phyloP scores from a whole-genome alignment of 345 rosid genomes.

The Mangifera indica region DNA sequence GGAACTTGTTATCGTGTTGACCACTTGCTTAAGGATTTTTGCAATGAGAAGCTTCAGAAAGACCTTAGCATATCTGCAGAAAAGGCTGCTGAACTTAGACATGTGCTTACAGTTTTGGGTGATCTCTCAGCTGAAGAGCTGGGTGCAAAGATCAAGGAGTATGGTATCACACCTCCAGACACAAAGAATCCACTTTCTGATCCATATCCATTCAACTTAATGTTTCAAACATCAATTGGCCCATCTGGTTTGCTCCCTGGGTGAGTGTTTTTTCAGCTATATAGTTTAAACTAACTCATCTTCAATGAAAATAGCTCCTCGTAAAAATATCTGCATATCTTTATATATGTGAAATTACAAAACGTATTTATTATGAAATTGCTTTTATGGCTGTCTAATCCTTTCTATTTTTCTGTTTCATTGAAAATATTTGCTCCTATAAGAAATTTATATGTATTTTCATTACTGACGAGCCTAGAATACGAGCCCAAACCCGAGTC shows the following conservation, averaged over 20 bases:
- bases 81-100: conserved; percentile 81
- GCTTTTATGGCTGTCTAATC: too few relatives aligned
- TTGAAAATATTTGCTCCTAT: too few relatives aligned
- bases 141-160: conserved; percentile 79
- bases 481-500: too few relatives aligned
- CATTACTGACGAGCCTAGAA: too few relatives aligned
- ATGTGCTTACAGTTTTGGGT: conserved; percentile 74
- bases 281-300: neutral
- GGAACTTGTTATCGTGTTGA: conserved; percentile 85
- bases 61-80: conserved; percentile 63
- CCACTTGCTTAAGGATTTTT: conserved; percentile 85
- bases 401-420: too few relatives aligned
- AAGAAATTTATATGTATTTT: too few relatives aligned
- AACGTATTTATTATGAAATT: too few relatives aligned
- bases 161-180: conserved; percentile 81
- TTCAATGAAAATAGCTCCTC: too few relatives aligned
- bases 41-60: conserved; percentile 81
- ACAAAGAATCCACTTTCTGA: too few relatives aligned
- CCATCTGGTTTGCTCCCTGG: conserved; percentile 65
- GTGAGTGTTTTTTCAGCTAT: conserved; percentile 38
- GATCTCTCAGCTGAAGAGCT: conserved; percentile 71
- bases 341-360: neutral
- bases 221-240: too few relatives aligned
- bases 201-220: too few relatives aligned
- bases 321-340: neutral